phyloP scores from a whole-genome alignment of 2,329 filamentous ascomycete species.

The Verticillium isaacii region DNA sequence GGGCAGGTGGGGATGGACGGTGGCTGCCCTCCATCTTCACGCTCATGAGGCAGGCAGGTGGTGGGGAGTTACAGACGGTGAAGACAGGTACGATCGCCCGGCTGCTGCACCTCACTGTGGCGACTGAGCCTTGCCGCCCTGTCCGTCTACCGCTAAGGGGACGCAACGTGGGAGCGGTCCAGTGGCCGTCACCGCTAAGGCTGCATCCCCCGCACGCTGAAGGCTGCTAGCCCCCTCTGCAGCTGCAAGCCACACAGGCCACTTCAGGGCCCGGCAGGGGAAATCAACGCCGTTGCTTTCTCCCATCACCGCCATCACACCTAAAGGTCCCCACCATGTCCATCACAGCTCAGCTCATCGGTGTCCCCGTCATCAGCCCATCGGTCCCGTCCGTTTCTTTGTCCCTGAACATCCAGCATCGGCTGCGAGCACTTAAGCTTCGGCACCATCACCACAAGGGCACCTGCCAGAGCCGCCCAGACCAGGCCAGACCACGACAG shows the following conservation, averaged over 20 bases:
- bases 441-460: not conserved
- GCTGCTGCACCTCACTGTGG: too few relatives aligned
- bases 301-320: not conserved
- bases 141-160: not conserved
- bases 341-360: not conserved
- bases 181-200: not conserved
- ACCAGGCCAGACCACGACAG: not conserved
- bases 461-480: not conserved
- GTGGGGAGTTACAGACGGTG: not conserved
- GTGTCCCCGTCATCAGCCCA: not conserved
- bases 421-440: not conserved
- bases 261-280: not conserved
- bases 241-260: not conserved
- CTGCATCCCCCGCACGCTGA: not conserved
- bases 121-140: not conserved
- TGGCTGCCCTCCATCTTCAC: too few relatives aligned
- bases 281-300: not conserved
- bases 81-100: not conserved
- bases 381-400: not conserved
- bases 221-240: not conserved
- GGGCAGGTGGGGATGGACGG: not conserved
- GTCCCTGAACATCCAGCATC: not conserved
- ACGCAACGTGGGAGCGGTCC: not conserved
- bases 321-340: not conserved
- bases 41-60: too few relatives aligned